phyloP scores from a whole-genome alignment of 2,329 filamentous ascomycete species.

The Leptographium galeiforme region DNA sequence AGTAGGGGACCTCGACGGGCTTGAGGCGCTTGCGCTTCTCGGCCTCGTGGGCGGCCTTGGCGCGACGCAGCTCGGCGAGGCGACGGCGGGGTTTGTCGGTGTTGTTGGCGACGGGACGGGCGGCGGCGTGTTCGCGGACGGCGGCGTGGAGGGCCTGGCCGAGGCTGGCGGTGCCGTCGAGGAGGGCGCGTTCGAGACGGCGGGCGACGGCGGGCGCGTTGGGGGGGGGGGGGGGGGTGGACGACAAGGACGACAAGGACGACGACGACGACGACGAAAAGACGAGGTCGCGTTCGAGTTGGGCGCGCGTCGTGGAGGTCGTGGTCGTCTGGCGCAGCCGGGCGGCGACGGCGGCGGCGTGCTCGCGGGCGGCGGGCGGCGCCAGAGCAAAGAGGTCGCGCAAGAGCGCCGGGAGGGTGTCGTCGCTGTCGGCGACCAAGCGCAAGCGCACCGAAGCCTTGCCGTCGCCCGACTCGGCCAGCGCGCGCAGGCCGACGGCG shows the following conservation, averaged over 20 bases:
- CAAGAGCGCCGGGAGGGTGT: background rate
- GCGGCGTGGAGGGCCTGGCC: constrained; percentile 7
- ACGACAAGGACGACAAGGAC: background rate
- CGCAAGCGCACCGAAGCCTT: too few relatives aligned
- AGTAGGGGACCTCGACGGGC: constrained; percentile 9
- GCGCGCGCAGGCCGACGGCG: constrained; percentile 7
- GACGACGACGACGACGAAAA: constrained; percentile 3
- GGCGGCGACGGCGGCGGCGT: background rate
- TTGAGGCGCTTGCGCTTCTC: constrained; percentile 27
- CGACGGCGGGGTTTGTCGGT: constrained; percentile 16
- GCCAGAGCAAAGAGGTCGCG: background rate
- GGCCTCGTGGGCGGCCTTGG: constrained; percentile 33
- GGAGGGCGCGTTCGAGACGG: constrained; percentile 2
- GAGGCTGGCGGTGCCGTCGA: constrained; percentile 5
- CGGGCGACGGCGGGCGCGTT: constrained; percentile 1
- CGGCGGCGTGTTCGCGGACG: background rate
- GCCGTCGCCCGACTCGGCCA: background rate
- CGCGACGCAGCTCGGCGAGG: constrained; percentile 47
- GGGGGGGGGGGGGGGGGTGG: too few relatives aligned
- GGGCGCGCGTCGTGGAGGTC: constrained; percentile 3
- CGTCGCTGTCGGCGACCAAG: background rate
- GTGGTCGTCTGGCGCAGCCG: background rate
- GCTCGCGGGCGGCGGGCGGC: constrained; percentile 3
- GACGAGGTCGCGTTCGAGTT: constrained; percentile 9
- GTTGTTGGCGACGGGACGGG: constrained; percentile 8